These are phyloP conservation scores for Delitschia confertaspora DNA, from an alignment of 495 filamentous ascomycete species.

Conservation along the genomic window DNA sequence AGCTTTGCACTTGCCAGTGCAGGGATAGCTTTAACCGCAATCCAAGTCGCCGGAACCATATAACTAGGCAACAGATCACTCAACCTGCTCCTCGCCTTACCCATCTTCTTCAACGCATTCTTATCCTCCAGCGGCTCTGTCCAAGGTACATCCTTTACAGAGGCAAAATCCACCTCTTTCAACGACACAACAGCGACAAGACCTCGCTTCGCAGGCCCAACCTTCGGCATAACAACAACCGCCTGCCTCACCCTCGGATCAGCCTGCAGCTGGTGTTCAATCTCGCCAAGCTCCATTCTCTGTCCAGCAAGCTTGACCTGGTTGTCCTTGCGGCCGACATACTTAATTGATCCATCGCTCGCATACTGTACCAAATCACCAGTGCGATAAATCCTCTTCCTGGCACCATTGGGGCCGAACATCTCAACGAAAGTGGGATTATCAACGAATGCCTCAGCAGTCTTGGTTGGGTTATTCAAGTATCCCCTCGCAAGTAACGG, in stretches of 20 bases:
- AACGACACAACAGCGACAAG: slow-evolving; percentile 17
- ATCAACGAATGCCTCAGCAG: slow-evolving; percentile 41
- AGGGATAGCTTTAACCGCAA: slow-evolving; percentile 15
- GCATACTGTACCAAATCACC: slow-evolving; percentile 37
- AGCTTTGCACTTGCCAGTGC: slow-evolving; percentile 23
- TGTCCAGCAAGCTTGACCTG: slow-evolving; percentile 27
- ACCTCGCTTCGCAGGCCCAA: slow-evolving; percentile 12
- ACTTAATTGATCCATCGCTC: slow-evolving; percentile 29
- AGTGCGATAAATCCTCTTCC: slow-evolving; percentile 42
- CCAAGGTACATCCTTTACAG: background rate
- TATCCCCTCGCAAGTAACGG: slow-evolving; percentile 47
- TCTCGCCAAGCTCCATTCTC: slow-evolving; percentile 25
- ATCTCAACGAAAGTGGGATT: slow-evolving; percentile 38
- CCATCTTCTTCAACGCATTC: slow-evolving; percentile 2
- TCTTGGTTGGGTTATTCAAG: slow-evolving; percentile 42
- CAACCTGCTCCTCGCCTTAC: slow-evolving; percentile 8
- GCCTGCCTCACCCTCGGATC: slow-evolving; percentile 34
- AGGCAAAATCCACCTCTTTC: background rate
- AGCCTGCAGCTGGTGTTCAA: slow-evolving; percentile 29
- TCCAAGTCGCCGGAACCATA: slow-evolving; percentile 27
- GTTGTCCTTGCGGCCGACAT: slow-evolving; percentile 24
- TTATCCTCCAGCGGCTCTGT: slow-evolving; percentile 1
- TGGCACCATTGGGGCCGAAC: slow-evolving; percentile 4
- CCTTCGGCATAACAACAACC: slow-evolving; percentile 31
- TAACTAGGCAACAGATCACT: slow-evolving; percentile 22